Evolutionary conservation across 2,329 filamentous ascomycete genomes (phyloP), one percentile per base, ranked within the genome.

Genomic region (Cladosporium sp.): DNA sequence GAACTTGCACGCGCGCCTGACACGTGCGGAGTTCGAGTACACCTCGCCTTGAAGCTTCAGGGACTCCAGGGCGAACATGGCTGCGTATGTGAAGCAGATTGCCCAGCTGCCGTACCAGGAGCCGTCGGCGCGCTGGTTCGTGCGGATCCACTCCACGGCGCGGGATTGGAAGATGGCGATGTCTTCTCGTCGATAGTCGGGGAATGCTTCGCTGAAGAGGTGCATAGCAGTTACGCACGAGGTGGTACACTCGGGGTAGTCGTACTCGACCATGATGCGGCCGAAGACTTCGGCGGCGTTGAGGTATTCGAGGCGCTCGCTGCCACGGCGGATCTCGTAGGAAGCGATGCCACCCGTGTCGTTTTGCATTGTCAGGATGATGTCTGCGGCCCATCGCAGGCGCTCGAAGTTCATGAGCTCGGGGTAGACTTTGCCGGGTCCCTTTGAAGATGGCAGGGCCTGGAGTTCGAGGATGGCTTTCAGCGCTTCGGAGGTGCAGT

Each of bases 81-180:
- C 91, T 0, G 93, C 95, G 76, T 99, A 99, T 0, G 93, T 97
- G 79, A 96, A 99, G 81, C 95, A 99, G 73, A 99, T 96, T 62
- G 92, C 95, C 95, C 95, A 99, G 75, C 88, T 93, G 55, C 95
- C 95, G 76, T 99, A 98, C 95, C 95, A 99, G 67, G 90, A 91
- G n/a, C 95, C 95, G 72, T 98, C 92, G 0, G 84, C 78, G 2
- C 86, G 83, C 79, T 98, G 95, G 3, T 88, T 86, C 1, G 84
- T 84, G 75, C 93, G 91, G 78, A 99, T 96, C 82, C 93, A 98
- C 59, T 84, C 81, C 0, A 97, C 87, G 0, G 93, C 93, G 44
- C 89, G 85, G 24, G 82, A 81, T 70, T 95, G 90, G 73, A 95
- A 92, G 0, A 75, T 76, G 10, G 86, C 82, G 70, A 99, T 94